Evolutionary conservation across 1,139 yeast species (phyloP).

Genomic region (Sugiyamaella japonica): DNA sequence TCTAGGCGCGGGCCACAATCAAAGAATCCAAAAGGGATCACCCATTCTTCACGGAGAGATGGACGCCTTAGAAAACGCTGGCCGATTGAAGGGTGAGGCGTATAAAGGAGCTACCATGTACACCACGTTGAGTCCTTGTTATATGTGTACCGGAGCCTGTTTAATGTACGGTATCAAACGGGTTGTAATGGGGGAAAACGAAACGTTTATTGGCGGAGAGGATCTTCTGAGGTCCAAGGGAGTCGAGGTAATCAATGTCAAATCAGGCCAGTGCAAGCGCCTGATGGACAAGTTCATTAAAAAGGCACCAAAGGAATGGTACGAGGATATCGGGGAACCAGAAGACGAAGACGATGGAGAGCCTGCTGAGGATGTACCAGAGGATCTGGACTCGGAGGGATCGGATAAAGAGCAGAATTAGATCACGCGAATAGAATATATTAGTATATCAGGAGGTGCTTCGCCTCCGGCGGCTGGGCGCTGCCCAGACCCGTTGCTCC

Average conservation of each 20-base stretch:
- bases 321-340: conserved; percentile 76
- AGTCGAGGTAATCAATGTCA: conserved; percentile 69
- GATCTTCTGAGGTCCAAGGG: conserved; percentile 65
- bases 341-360: conserved; percentile 13
- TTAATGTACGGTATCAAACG: conserved; percentile 82
- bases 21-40: conserved; percentile 72
- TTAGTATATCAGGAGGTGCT: too few relatives aligned
- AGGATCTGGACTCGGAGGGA: conserved; percentile 14
- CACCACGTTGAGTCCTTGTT: conserved; percentile 89
- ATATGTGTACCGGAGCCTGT: conserved; percentile 95
- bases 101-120: conserved; percentile 58
- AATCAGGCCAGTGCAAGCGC: conserved; percentile 66
- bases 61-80: conserved; percentile 84
- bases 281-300: conserved; percentile 75
- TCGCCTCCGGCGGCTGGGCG: too few relatives aligned
- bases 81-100: conserved; percentile 74
- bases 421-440: background rate
- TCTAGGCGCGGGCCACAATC: conserved; percentile 84
- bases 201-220: conserved; percentile 75
- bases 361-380: conserved; percentile 10
- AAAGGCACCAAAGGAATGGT: conserved; percentile 81
- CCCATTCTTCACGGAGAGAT: conserved; percentile 91
- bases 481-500: background rate
- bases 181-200: conserved; percentile 86
- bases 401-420: background rate